Evolutionary conservation across 2,329 filamentous ascomycete species (phyloP).

Genomic region (Knoxdaviesia proteae): DNA sequence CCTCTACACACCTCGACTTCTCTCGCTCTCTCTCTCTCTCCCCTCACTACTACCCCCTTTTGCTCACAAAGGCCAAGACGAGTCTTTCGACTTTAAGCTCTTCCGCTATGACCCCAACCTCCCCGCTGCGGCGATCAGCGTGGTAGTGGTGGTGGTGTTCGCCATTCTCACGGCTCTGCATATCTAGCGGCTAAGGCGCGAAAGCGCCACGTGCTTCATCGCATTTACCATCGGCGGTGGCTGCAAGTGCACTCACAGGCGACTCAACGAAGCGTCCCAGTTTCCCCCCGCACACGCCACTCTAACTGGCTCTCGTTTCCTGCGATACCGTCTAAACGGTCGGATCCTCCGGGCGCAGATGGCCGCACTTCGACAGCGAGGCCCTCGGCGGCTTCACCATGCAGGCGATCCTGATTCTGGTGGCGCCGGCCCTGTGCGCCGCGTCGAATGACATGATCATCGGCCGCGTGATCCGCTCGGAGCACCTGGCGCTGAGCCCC

Average conservation of each 20-base stretch:
- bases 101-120: too few species aligned
- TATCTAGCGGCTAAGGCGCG: too few species aligned
- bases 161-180: too few species aligned
- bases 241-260: slow-evolving; percentile 18
- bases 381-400: slow-evolving; percentile 17
- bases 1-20: too few species aligned
- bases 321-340: slow-evolving; percentile 11
- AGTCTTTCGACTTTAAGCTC: too few species aligned
- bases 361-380: slow-evolving; percentile 10
- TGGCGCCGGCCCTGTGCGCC: slow-evolving; percentile 26
- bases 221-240: slow-evolving; percentile 24
- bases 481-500: slow-evolving; percentile 13
- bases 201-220: slow-evolving; percentile 8
- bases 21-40: too few species aligned
- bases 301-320: slow-evolving; percentile 5
- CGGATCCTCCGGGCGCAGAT: slow-evolving; percentile 6
- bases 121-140: too few species aligned
- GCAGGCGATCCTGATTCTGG: slow-evolving; percentile 21
- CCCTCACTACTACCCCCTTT: too few species aligned
- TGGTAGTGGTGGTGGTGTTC: too few species aligned
- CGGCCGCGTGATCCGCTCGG: slow-evolving; percentile 19
- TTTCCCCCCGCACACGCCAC: background rate
- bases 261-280: background rate
- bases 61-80: too few species aligned
- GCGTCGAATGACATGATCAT: slow-evolving; percentile 30